Evolutionary conservation across 805 yeast genomes (phyloP).

Genomic region (Ogataea haglerorum): DNA sequence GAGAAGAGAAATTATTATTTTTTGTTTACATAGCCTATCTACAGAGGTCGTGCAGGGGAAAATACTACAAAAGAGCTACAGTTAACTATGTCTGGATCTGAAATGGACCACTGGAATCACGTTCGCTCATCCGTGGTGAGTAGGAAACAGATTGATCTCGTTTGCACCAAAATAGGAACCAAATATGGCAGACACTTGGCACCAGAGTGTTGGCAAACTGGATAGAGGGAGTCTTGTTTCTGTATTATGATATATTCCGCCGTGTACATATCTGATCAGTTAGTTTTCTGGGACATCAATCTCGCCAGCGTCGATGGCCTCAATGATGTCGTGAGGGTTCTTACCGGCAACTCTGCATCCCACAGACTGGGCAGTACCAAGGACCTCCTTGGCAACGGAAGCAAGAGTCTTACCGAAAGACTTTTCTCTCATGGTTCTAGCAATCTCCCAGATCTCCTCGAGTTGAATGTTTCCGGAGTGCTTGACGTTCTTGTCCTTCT

Average conservation of each 20-base stretch:
- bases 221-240: constrained; percentile 3
- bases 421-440: constrained; percentile 96
- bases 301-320: constrained; percentile 97
- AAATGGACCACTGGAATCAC: constrained; percentile 69
- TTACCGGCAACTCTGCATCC: constrained; percentile 99
- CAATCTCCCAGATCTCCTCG: constrained; percentile 94
- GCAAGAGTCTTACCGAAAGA: constrained; percentile 97
- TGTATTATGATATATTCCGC: constrained; percentile 26
- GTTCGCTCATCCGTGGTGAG: constrained; percentile 54
- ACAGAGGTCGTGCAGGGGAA: constrained; percentile 2
- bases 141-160: constrained; percentile 66
- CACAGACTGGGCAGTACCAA: constrained; percentile 99
- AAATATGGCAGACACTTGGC: constrained; percentile 59
- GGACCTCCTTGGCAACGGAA: constrained; percentile 96
- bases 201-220: constrained; percentile 94
- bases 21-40: constrained; percentile 12
- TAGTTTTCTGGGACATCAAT: constrained; percentile 86
- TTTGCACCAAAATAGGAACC: constrained; percentile 91
- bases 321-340: constrained; percentile 99
- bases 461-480: constrained; percentile 98
- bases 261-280: constrained; percentile 42
- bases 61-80: background rate
- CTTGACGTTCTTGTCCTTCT: constrained; percentile 99
- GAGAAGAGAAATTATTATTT: background rate
- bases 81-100: constrained; percentile 44